Percentiles rank a stretch among this genome's conserved stretches.
These are phyloP conservation scores for Leishmania braziliensis DNA, from an alignment of 208 protist genomes.

Conservation along the genomic window DNA sequence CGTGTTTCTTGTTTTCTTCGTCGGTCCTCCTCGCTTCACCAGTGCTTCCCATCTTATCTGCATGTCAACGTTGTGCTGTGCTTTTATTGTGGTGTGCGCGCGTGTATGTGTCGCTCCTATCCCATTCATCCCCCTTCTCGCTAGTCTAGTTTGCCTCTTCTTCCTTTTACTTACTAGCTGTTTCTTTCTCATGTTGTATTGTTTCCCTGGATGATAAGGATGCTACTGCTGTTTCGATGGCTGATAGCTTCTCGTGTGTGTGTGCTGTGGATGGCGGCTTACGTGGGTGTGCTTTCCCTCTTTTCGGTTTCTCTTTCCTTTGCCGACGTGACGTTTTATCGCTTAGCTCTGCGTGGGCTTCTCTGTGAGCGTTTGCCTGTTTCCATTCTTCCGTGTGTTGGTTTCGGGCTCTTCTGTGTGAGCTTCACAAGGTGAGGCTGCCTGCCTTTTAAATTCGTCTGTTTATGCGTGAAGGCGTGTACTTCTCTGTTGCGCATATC, in stretches of 20 bases:
- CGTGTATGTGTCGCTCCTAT: background rate
- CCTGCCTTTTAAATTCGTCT: background rate
- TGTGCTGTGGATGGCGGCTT: background rate
- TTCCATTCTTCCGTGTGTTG: background rate
- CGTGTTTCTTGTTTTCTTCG: background rate
- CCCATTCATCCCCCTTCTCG: background rate
- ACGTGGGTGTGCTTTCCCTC: background rate
- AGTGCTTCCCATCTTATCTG: background rate
- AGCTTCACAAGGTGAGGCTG: background rate
- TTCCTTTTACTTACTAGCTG: background rate
- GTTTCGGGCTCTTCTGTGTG: background rate
- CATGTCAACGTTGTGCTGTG: background rate
- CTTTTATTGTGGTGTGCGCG: background rate
- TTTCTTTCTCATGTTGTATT: slow-evolving; percentile 1
- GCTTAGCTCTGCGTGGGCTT: background rate
- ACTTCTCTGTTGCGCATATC: no score
- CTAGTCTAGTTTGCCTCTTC: background rate
- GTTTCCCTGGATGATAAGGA: background rate
- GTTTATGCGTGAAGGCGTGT: background rate
- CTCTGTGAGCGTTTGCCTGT: background rate
- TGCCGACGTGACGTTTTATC: background rate
- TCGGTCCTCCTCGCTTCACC: background rate
- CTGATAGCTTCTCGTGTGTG: background rate
- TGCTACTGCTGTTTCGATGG: background rate
- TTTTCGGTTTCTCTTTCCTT: background rate